Percentiles rank a stretch among this genome's conserved stretches.
phyloP scores from a whole-genome alignment of 768 basidiomycete species.

The Crepidotus variabilis region DNA sequence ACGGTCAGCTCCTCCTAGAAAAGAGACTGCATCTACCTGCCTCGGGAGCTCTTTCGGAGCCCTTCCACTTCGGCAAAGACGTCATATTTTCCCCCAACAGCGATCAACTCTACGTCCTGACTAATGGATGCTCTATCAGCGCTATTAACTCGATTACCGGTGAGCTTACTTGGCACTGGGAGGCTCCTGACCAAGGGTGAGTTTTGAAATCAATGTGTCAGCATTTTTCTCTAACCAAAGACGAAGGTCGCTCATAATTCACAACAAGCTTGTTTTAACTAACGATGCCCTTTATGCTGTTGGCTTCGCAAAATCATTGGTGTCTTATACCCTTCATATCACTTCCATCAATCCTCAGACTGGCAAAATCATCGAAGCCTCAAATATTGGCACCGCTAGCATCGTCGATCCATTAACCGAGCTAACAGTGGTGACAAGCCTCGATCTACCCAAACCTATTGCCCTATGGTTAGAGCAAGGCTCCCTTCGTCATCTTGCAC shows the following conservation, averaged over 20 bases:
- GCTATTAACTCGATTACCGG: conserved; percentile 50
- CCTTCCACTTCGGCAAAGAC: conserved; percentile 51
- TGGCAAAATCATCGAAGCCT: conserved; percentile 46
- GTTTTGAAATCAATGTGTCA: conserved; percentile 18
- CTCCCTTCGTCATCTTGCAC: conserved; percentile 42
- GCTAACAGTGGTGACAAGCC: conserved; percentile 22
- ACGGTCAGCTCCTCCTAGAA: conserved; percentile 68
- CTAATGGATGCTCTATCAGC: conserved; percentile 57
- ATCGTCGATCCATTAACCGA: conserved; percentile 30
- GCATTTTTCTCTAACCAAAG: not conserved
- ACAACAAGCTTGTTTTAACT: conserved; percentile 58
- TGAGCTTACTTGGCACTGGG: conserved; percentile 66
- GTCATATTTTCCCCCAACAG: conserved; percentile 35
- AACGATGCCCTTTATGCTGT: conserved; percentile 52
- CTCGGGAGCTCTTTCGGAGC: conserved; percentile 44
- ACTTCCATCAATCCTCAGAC: conserved; percentile 53
- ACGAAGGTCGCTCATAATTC: conserved; percentile 58
- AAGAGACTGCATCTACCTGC: conserved; percentile 48
- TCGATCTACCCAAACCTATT: conserved; percentile 24
- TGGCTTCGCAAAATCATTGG: conserved; percentile 46
- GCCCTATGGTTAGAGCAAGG: conserved; percentile 54
- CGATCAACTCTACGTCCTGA: conserved; percentile 45
- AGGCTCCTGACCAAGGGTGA: conserved; percentile 63
- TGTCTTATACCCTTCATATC: conserved; percentile 64
- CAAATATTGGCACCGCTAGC: conserved; percentile 48